Percentiles rank a stretch among this genome's conserved stretches.
Conservation (phyloP, 1,284 basidiomycete species). For the Sanghuangporus baumii region DNA sequence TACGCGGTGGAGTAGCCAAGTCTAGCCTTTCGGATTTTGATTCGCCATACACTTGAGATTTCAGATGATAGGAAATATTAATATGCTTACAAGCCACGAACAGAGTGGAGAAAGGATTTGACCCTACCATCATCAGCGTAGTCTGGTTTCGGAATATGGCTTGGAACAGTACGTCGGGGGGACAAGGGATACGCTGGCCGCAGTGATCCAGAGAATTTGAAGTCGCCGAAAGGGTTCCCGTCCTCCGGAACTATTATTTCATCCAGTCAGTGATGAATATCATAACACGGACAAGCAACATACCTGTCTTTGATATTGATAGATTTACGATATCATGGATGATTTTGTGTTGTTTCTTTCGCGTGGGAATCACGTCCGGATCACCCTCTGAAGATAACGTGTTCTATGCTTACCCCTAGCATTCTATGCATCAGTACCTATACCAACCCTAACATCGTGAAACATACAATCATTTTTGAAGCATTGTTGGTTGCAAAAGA, state of each 20-base stretch:
- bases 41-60: slow-evolving; percentile 38
- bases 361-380: neutral
- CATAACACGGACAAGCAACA: neutral
- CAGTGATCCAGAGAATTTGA: slow-evolving; percentile 63
- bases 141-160: slow-evolving; percentile 73
- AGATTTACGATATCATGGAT: slow-evolving; percentile 61
- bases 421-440: neutral
- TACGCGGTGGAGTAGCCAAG: slow-evolving; percentile 56
- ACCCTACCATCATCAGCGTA: slow-evolving; percentile 68
- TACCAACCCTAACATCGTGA: neutral
- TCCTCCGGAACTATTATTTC: slow-evolving; percentile 39
- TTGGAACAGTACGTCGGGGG: slow-evolving; percentile 61
- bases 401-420: slow-evolving; percentile 40
- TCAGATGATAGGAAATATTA: slow-evolving; percentile 19
- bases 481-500: slow-evolving; percentile 82
- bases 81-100: slow-evolving; percentile 26
- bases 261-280: neutral
- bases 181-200: slow-evolving; percentile 76
- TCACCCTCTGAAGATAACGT: neutral
- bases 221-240: slow-evolving; percentile 69
- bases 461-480: slow-evolving; percentile 78
- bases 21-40: slow-evolving; percentile 56
- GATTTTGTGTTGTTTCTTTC: slow-evolving; percentile 73
- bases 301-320: slow-evolving; percentile 23
- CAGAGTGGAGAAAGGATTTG: slow-evolving; percentile 24